Conservation (phyloP, 2,329 filamentous ascomycete species). For the Monascus ruber region DNA sequence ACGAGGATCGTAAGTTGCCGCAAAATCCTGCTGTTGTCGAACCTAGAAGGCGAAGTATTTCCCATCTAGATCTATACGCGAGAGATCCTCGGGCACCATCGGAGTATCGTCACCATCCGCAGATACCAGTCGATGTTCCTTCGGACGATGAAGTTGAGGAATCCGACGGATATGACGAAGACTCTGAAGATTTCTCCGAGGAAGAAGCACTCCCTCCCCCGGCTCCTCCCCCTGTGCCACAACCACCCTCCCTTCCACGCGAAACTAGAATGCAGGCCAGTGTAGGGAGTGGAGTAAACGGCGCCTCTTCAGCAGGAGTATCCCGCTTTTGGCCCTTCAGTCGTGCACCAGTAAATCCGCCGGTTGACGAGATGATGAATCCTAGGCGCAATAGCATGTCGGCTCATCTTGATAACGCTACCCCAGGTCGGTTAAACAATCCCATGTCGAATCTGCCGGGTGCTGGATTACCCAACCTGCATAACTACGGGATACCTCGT, state of each 20-base stretch:
- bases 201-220: not conserved
- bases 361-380: not conserved
- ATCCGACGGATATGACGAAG: not conserved
- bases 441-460: not conserved
- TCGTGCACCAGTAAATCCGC: not conserved
- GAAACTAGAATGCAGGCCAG: not conserved
- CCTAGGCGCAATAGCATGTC: not conserved
- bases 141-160: not conserved
- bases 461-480: not conserved
- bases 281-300: not conserved
- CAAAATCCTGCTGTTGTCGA: not conserved
- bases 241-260: not conserved
- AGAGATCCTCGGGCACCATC: too few relatives aligned
- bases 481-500: not conserved
- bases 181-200: not conserved
- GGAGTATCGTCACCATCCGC: not conserved
- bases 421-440: not conserved
- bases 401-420: not conserved
- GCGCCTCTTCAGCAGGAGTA: not conserved
- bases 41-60: not conserved
- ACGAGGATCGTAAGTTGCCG: slow-evolving; percentile 3
- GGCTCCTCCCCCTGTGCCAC: not conserved
- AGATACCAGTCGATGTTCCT: too few relatives aligned
- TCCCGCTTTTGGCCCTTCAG: not conserved
- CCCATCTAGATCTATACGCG: too few relatives aligned